Evolutionary conservation across 2,329 filamentous ascomycete genomes (phyloP).

Genomic region (Nemania sp.): DNA sequence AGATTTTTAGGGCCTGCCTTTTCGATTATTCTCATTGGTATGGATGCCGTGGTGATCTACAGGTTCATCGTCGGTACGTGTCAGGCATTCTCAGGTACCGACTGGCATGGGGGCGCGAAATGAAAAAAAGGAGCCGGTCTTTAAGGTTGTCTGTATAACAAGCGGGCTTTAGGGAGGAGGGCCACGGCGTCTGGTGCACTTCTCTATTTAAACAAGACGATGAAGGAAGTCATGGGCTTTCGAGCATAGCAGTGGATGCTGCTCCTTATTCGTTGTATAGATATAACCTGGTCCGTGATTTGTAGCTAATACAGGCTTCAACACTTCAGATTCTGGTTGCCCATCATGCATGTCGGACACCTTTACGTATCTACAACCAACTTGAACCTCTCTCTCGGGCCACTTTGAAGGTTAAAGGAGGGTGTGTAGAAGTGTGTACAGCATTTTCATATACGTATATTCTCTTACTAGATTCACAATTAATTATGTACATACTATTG

Average conservation of each 20-base stretch:
- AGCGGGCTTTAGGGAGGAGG: slow-evolving; percentile 33
- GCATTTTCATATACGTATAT: no score
- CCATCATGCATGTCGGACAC: neutral
- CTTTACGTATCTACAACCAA: no score
- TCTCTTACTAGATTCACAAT: no score
- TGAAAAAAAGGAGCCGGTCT: slow-evolving; percentile 15
- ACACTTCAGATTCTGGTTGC: slow-evolving; percentile 3
- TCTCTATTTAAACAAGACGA: slow-evolving; percentile 34
- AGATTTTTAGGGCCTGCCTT: slow-evolving; percentile 3
- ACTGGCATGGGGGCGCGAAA: slow-evolving; percentile 21
- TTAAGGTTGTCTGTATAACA: slow-evolving; percentile 35
- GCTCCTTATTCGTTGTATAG: slow-evolving; percentile 34
- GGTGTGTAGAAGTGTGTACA: no score
- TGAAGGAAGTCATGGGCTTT: slow-evolving; percentile 35
- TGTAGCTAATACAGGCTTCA: slow-evolving; percentile 10
- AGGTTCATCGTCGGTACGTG: slow-evolving; percentile 16
- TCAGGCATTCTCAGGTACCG: slow-evolving; percentile 8
- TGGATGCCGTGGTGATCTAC: slow-evolving; percentile 10
- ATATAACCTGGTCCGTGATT: slow-evolving; percentile 22
- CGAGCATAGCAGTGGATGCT: slow-evolving; percentile 29
- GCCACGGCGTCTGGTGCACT: slow-evolving; percentile 36
- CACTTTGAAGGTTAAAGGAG: no score
- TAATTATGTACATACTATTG: no score
- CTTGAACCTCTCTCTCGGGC: no score
- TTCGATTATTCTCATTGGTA: slow-evolving; percentile 15